These are phyloP conservation scores for Allantophomopsis lycopodina DNA, from an alignment of 2,329 filamentous ascomycete genomes.

Conservation along the genomic window DNA sequence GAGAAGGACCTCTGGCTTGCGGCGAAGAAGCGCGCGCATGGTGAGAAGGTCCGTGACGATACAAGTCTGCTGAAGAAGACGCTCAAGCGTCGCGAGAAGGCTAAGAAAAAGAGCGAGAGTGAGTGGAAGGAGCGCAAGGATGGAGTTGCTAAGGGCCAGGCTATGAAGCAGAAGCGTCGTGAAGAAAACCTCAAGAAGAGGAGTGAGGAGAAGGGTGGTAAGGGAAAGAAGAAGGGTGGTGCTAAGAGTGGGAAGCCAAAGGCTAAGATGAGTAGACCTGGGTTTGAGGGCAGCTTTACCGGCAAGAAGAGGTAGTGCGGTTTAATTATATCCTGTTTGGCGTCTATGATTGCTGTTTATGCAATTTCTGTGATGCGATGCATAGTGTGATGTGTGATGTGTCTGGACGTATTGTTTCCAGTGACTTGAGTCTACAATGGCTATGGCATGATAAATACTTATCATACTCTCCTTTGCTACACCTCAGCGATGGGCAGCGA, in stretches of 20 bases:
- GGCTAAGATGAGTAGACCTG: constrained; percentile 30
- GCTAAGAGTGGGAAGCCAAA: constrained; percentile 33
- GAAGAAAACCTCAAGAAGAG: constrained; percentile 66
- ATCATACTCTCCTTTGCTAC: no score
- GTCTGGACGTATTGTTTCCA: no score
- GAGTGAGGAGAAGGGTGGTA: constrained; percentile 59
- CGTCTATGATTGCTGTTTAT: no score
- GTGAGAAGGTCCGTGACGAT: constrained; percentile 80
- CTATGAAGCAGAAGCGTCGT: constrained; percentile 69
- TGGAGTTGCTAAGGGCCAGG: constrained; percentile 61
- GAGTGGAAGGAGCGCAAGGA: constrained; percentile 69
- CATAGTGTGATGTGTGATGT: no score
- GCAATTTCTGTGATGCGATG: no score
- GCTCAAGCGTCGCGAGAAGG: constrained; percentile 79
- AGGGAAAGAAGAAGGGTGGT: constrained; percentile 35
- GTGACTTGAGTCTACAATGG: no score
- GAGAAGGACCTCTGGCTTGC: constrained; percentile 94
- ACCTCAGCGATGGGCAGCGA: no score
- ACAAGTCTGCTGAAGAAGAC: constrained; percentile 83
- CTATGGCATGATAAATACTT: no score
- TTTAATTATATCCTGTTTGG: constrained; percentile 2
- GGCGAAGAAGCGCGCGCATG: constrained; percentile 76
- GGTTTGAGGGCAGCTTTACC: constrained; percentile 39
- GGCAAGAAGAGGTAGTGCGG: constrained; percentile 23
- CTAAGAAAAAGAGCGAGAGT: constrained; percentile 82